Percentiles rank a stretch among this genome's conserved stretches.
phyloP scores from a whole-genome alignment of 805 yeast species.

The Saturnispora hagleri region DNA sequence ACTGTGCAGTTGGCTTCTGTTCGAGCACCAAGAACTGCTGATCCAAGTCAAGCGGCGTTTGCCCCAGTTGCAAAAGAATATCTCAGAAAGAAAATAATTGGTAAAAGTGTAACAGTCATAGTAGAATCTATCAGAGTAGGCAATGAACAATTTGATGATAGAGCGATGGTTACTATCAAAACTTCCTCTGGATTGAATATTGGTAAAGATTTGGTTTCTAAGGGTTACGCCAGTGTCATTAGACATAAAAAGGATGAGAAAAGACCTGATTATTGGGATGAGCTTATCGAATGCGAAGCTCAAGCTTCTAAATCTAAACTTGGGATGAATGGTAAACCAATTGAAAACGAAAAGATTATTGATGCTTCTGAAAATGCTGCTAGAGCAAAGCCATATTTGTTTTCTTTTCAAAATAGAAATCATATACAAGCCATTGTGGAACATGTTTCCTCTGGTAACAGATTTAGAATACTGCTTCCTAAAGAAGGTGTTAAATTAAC shows the following conservation, averaged over 20 bases:
- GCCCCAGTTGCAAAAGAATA: constrained; percentile 65
- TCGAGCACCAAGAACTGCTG: constrained; percentile 63
- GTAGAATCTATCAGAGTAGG: constrained; percentile 59
- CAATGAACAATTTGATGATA: constrained; percentile 51
- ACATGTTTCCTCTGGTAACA: constrained; percentile 54
- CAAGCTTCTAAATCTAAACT: constrained; percentile 44
- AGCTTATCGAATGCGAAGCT: constrained; percentile 58
- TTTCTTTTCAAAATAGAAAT: constrained; percentile 58
- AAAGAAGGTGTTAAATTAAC: constrained; percentile 62
- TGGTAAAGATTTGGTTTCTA: constrained; percentile 47
- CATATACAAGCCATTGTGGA: constrained; percentile 65
- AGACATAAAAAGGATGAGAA: constrained; percentile 67
- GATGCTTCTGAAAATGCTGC: constrained; percentile 72
- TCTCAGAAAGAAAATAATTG: constrained; percentile 58
- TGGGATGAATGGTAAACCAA: constrained; percentile 57
- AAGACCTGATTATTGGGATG: constrained; percentile 71
- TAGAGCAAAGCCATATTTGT: constrained; percentile 66
- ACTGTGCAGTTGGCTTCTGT: constrained; percentile 71
- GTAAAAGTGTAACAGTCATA: constrained; percentile 53
- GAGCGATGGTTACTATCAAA: constrained; percentile 54
- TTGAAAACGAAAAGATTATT: constrained; percentile 51
- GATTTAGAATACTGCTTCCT: constrained; percentile 60
- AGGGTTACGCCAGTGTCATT: constrained; percentile 71
- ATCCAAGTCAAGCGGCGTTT: constrained; percentile 45
- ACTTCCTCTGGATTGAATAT: constrained; percentile 46